Evolutionary conservation across 176 grass and related monocot species (phyloP).

Genomic region (Paspalum vaginatum): DNA sequence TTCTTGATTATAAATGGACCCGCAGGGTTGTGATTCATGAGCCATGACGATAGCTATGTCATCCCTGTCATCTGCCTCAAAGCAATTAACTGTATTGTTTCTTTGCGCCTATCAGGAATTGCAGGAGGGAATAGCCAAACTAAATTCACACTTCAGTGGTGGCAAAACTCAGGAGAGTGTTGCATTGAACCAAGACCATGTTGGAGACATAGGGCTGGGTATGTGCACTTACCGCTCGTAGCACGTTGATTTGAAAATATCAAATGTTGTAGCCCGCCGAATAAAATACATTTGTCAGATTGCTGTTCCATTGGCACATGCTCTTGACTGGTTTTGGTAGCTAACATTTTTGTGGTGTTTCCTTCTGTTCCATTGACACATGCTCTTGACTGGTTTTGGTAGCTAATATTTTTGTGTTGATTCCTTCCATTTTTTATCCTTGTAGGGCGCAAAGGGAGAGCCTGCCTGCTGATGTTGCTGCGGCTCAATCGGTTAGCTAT

Average conservation of each 20-base stretch:
- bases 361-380: not conserved
- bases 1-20: not conserved
- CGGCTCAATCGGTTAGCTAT: too few species aligned
- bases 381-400: not conserved
- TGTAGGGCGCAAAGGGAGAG: constrained; percentile 82
- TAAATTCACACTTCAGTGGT: constrained; percentile 69
- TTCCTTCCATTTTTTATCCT: constrained; percentile 9
- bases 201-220: constrained; percentile 72
- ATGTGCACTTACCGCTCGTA: constrained; percentile 6
- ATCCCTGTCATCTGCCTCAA: constrained; percentile 7
- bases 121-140: constrained; percentile 60
- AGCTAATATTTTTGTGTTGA: not conserved
- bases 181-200: constrained; percentile 76
- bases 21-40: not conserved
- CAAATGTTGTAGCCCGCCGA: not conserved
- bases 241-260: not conserved
- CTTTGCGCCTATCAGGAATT: constrained; percentile 53
- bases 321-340: not conserved
- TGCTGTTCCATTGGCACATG: not conserved
- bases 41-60: not conserved
- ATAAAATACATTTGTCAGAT: not conserved
- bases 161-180: constrained; percentile 39
- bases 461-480: constrained; percentile 72
- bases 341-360: not conserved
- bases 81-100: constrained; percentile 16